phyloP scores from a whole-genome alignment of 2,329 filamentous ascomycete genomes.

The Bimuria novae-zelandiae region DNA sequence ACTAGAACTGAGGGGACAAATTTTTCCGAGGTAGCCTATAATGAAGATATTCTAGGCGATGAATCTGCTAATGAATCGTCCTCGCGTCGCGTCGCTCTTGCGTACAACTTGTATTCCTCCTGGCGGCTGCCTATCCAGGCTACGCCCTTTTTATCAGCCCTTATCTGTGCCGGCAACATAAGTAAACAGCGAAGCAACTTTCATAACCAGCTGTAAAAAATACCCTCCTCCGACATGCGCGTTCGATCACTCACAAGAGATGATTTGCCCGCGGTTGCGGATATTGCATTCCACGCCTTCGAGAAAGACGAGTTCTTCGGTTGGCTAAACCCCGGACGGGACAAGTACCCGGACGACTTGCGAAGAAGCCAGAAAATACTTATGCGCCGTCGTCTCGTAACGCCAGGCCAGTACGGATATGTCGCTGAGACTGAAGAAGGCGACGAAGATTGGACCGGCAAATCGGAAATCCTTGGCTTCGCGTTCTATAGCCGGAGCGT shows the following conservation, averaged over 20 bases:
- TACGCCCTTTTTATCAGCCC: neutral
- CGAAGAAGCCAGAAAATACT: conserved; percentile 17
- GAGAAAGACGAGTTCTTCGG: conserved; percentile 22
- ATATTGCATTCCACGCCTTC: conserved; percentile 18
- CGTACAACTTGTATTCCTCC: too few species aligned
- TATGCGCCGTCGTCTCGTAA: conserved; percentile 20
- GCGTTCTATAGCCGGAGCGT: conserved; percentile 20
- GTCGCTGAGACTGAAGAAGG: conserved; percentile 22
- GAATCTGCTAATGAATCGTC: too few species aligned
- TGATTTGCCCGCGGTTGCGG: conserved; percentile 18
- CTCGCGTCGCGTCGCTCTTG: too few species aligned
- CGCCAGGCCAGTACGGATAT: conserved; percentile 19
- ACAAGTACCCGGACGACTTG: conserved; percentile 24
- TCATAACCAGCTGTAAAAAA: neutral
- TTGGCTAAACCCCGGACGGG: conserved; percentile 21
- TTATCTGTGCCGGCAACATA: neutral
- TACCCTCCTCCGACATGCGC: conserved; percentile 13
- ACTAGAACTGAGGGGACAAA: conserved; percentile 15
- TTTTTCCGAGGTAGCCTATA: conserved; percentile 22
- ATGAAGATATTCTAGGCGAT: conserved; percentile 24
- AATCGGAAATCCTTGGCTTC: conserved; percentile 19
- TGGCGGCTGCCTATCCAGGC: neutral
- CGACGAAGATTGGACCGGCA: conserved; percentile 21
- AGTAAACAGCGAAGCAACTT: neutral
- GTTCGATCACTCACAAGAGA: conserved; percentile 18